Evolutionary conservation across 1,139 yeast species (phyloP).

Genomic region (Yamadazyma trypodendri): DNA sequence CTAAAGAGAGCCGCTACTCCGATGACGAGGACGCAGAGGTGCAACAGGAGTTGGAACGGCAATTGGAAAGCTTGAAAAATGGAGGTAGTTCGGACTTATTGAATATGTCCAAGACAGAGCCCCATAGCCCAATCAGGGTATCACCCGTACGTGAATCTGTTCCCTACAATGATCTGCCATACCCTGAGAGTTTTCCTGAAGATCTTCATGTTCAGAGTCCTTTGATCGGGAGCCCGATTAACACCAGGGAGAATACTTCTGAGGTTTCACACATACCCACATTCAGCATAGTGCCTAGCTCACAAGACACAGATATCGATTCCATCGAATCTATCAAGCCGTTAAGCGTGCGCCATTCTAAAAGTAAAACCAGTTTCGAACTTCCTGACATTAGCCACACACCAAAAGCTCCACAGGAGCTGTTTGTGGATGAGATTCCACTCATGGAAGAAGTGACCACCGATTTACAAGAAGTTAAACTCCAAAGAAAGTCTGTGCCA

Average conservation of each 20-base stretch:
- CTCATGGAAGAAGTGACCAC: background rate
- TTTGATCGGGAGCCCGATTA: too few species aligned
- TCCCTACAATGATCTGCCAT: slow-evolving; percentile 2
- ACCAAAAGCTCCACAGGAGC: slow-evolving; percentile 8
- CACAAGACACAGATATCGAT: slow-evolving; percentile 14
- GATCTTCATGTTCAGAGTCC: slow-evolving; percentile 1
- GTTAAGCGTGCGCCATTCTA: slow-evolving; percentile 25
- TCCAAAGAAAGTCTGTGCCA: slow-evolving; percentile 8
- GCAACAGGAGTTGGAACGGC: slow-evolving; percentile 41
- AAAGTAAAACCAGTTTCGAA: slow-evolving; percentile 10
- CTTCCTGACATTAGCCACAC: slow-evolving; percentile 17
- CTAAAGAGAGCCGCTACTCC: slow-evolving; percentile 33
- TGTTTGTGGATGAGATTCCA: background rate
- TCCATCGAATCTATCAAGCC: slow-evolving; percentile 26
- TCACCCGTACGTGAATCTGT: background rate
- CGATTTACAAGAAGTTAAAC: slow-evolving; percentile 5
- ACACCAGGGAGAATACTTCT: background rate
- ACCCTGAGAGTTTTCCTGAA: slow-evolving; percentile 7
- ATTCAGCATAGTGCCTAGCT: slow-evolving; percentile 1
- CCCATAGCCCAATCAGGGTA: too few species aligned
- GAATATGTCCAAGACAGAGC: too few species aligned
- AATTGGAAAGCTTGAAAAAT: slow-evolving; percentile 36
- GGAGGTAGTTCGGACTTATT: slow-evolving; percentile 19
- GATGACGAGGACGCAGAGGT: slow-evolving; percentile 39
- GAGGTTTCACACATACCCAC: background rate